Evolutionary conservation across 164 flowering plant species (phyloP), one percentile per base, ranked within the genome.

Genomic region (Nymphaea colorata): DNA sequence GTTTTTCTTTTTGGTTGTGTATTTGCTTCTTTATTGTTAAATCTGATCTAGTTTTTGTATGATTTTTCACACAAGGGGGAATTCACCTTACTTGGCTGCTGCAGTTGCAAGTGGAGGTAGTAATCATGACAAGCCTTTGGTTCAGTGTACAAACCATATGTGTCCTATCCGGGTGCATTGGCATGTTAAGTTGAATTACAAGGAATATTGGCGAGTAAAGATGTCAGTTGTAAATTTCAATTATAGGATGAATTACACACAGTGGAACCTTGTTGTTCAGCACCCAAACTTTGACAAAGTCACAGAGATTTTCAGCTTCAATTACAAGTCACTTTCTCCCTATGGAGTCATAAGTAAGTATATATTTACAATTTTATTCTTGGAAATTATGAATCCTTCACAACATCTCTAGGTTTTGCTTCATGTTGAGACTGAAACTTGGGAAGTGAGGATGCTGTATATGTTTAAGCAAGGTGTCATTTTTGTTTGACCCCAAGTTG

Each of bases 241-340:
- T 68, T 89, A 89, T 79, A 68, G 71, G 65, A 81, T 79, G 91
- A 89, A 89, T 70, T 89, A 89, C 66, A 68, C 91, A 0, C 81
- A 83, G 47, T 90, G 97, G 94, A 88, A 86, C 61, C 64, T 88
- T 11, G 92, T 90, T 41, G 78, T 74, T 11, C 97, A 88, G 61
- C 92, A 88, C 66, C 94, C 94, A 36, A 90, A 88, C 77, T 83
- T 90, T 62, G 83, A 90, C 75, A 85, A 90, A 74, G 76, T 88
- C 68, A 88, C 90, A 2, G 73, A 84, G 76, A 62, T 79, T 62
- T 88, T 87, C 82, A 88, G 91, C 80, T 88, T 86, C 66, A 80
- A 87, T 69, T 87, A 88, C 75, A 79, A 85, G 80, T 70, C 91
- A 11, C 62, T 88, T 42, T 76, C 72, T 66, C 91, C 96, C 67